phyloP scores from a whole-genome alignment of 805 yeast species.

The Lachancea cidri region DNA sequence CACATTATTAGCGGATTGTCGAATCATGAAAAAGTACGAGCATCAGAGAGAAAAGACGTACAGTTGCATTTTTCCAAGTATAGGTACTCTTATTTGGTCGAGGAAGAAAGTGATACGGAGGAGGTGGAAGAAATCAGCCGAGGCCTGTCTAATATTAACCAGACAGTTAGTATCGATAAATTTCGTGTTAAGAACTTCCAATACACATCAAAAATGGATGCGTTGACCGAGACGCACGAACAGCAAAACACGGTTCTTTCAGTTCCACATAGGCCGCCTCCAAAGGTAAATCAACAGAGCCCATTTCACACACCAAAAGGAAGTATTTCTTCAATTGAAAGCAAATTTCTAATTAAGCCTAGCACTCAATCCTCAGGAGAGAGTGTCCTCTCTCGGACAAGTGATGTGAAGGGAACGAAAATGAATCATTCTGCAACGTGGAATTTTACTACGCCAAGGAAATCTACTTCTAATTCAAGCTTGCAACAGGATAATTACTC shows the following conservation, averaged over 20 bases:
- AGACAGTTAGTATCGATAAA: constrained; percentile 7
- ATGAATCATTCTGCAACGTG: constrained; percentile 6
- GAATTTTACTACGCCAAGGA: constrained; percentile 5
- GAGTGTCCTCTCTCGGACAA: constrained; percentile 11
- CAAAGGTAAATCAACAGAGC: constrained; percentile 2
- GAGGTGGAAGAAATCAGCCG: constrained; percentile 1
- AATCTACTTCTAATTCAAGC: constrained; percentile 13
- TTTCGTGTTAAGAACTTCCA: constrained; percentile 2
- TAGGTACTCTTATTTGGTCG: constrained; percentile 32
- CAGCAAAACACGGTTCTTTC: not conserved
- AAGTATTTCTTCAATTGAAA: constrained; percentile 8
- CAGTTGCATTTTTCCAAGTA: constrained; percentile 27
- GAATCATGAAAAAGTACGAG: constrained; percentile 5
- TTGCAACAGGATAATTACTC: constrained; percentile 3
- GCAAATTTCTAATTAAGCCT: constrained; percentile 13
- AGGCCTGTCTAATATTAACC: not conserved
- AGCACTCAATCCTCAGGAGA: constrained; percentile 22
- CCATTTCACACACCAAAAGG: constrained; percentile 9
- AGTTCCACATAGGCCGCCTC: not conserved
- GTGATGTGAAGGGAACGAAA: constrained; percentile 4
- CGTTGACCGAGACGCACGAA: not conserved
- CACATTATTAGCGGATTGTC: constrained; percentile 6
- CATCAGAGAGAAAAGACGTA: constrained; percentile 17
- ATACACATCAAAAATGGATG: not conserved
- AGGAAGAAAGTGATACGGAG: constrained; percentile 23